Evolutionary conservation across 1,284 basidiomycete genomes (phyloP).

Genomic region (Puccinia horiana): DNA sequence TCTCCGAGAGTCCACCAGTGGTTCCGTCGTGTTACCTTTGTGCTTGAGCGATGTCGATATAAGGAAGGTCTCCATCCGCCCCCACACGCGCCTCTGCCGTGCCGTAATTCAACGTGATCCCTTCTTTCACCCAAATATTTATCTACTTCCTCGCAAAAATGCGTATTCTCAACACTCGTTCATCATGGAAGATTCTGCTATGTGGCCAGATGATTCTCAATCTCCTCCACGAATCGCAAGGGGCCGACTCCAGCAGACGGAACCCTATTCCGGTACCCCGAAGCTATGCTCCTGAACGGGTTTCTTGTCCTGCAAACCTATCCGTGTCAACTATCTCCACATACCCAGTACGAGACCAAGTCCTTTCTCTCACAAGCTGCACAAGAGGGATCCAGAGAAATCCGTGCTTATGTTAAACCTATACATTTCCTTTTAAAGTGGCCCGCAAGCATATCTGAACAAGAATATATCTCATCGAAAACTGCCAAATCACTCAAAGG

Average conservation of each 20-base stretch:
- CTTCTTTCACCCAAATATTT: too few species aligned
- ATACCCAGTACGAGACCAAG: conserved; percentile 21
- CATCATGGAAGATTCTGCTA: neutral
- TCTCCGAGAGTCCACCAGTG: neutral
- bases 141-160: neutral
- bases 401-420: neutral
- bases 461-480: conserved; percentile 23
- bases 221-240: neutral
- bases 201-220: neutral
- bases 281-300: conserved; percentile 17
- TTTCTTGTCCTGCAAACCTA: conserved; percentile 28
- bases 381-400: neutral
- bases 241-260: neutral
- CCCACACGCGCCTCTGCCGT: too few species aligned
- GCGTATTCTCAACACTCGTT: conserved; percentile 1
- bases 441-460: conserved; percentile 22
- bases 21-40: neutral
- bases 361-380: neutral
- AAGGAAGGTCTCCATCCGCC: too few species aligned
- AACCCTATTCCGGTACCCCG: neutral
- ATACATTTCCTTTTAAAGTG: conserved; percentile 2
- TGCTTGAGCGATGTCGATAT: neutral
- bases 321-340: neutral
- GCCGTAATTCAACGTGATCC: too few species aligned
- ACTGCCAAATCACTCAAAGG: conserved; percentile 1